These are phyloP conservation scores for Protoeuglena noctilucae DNA, from an alignment of 139 green algal genomes.

Conservation along the genomic window DNA sequence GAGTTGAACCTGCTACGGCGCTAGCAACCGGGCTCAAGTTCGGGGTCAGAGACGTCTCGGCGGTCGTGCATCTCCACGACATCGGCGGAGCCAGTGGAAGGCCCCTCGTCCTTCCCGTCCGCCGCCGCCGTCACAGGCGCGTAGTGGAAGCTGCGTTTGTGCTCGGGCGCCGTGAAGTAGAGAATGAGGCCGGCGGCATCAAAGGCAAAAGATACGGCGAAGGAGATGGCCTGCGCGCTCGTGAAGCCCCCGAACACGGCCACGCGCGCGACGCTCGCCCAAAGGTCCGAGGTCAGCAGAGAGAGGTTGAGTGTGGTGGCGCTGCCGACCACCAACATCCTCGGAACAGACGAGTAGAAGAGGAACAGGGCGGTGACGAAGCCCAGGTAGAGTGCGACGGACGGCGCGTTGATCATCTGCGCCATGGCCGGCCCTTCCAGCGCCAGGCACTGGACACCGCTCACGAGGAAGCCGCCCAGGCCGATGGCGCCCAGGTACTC, in stretches of 20 bases:
- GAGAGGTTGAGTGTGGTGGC: slow-evolving; percentile 1
- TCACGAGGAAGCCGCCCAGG: neutral
- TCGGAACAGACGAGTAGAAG: neutral
- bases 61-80: too few species aligned
- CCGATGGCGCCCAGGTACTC: neutral
- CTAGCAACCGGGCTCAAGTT: too few species aligned
- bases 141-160: too few species aligned
- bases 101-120: too few species aligned
- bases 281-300: neutral
- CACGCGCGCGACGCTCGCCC: neutral
- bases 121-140: too few species aligned
- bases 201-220: neutral
- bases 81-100: too few species aligned
- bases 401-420: neutral
- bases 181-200: too few species aligned
- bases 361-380: neutral
- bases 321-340: neutral
- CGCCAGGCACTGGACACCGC: neutral
- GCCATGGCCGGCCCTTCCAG: neutral
- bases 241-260: neutral
- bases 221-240: neutral
- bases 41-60: too few species aligned
- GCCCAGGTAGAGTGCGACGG: neutral
- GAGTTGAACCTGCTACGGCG: too few species aligned
- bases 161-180: too few species aligned